Base-by-base conservation (phyloP, 768 basidiomycete genomes). In the Lactarius akahatsu region DNA sequence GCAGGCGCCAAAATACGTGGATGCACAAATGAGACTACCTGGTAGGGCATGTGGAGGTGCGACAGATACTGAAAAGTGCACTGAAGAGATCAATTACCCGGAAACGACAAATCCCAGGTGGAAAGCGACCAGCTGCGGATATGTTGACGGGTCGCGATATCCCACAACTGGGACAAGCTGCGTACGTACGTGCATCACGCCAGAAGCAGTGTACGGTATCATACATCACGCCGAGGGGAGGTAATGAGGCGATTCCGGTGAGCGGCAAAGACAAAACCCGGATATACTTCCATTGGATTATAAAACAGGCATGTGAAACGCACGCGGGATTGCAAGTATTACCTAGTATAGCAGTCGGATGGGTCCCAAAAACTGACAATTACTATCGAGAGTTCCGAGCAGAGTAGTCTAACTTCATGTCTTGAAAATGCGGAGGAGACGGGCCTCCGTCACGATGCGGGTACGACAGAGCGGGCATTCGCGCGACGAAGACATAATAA, bases 401-500 rank as follows among this genome's bases (percentile, higher is more conserved):
- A 40, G 45, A 30, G 20, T 18, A n/a, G 32, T 58, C 45, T 55
- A 57, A 40, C 59, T 8, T 55, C 65, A 85, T 9, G 82, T 77
- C 76, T 80, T 83, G 74, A 84, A 95, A 65, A 96, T 94, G 62
- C 93, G 83, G 61, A 96, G 78, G 59, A 96, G 78, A 45, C 93
- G 80, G 30, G 85, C 85, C 74, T 92, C 91, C 0, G 91, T 94
- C 54, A 96, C 86, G 57, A 95, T 94, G 59, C 92, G 82, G 16
- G 92, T 96, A 62, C 95, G 82, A 75, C 95, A 97, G 3, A 97
- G 80, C 0, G 95, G 95, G 72, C 95, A 97, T 76, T 96, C 94
- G 66, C 87, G 83, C 23, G 91, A 88, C 65, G 89, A 87, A 23
- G 80, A 74, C 86, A 94, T 89, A 71, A 94, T 80, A 32, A 91